Conservation (phyloP, 345 rosid species). For the Nephelium lappaceum region DNA sequence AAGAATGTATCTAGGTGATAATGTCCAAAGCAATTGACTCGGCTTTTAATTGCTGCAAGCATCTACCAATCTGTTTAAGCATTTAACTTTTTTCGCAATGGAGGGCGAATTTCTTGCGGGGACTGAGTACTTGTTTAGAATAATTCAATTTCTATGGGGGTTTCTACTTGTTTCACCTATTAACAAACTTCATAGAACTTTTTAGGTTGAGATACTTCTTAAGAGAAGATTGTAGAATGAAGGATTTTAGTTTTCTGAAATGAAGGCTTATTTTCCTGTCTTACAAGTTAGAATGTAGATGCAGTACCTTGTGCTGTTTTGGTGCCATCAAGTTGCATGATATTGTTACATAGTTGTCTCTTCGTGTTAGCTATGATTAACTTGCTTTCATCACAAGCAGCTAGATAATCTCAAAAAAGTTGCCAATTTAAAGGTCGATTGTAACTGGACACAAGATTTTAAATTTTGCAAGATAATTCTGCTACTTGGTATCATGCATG, state of each 20-base stretch:
- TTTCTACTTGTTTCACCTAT: neutral
- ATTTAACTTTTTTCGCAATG: neutral
- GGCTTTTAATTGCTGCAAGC: neutral
- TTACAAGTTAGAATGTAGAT: neutral
- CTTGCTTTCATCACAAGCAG: neutral
- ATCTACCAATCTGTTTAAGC: neutral
- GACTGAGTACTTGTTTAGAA: slow-evolving; percentile 5
- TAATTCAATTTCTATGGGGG: too few species aligned
- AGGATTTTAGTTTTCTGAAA: neutral
- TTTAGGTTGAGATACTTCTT: neutral
- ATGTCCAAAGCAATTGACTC: neutral
- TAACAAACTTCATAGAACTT: neutral
- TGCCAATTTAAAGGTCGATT: neutral
- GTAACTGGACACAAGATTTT: too few species aligned
- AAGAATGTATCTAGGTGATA: slow-evolving; percentile 10
- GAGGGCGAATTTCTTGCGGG: neutral
- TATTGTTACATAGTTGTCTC: too few species aligned
- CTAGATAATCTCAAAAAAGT: neutral
- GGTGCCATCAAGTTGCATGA: too few species aligned
- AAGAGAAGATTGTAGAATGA: neutral
- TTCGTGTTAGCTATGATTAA: neutral
- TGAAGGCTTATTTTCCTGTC: neutral
- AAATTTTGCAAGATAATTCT: neutral
- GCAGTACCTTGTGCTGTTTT: neutral
- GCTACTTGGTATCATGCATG: neutral